A percentile compares a stretch with the other conserved stretches of the same genome.
phyloP scores from a whole-genome alignment of 257 asterid genomes.

The Solanum pimpinellifolium region DNA sequence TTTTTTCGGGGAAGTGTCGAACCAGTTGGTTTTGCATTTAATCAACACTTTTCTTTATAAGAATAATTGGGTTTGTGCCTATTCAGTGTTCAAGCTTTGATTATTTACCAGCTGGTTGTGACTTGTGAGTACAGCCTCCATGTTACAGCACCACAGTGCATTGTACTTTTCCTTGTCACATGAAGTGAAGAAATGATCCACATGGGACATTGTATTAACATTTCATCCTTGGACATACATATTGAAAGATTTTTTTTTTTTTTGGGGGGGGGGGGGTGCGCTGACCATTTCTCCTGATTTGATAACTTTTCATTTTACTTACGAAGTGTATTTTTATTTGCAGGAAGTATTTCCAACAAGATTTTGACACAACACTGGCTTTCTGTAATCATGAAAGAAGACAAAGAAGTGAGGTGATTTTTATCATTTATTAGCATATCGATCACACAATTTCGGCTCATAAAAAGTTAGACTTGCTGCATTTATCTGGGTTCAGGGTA shows the following conservation, averaged over 20 bases:
- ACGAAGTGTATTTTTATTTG: slow-evolving; percentile 5
- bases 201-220: background rate
- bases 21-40: background rate
- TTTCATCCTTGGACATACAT: background rate
- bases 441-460: background rate
- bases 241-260: background rate
- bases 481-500: background rate
- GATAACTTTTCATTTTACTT: background rate
- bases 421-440: background rate
- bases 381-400: slow-evolving; percentile 74
- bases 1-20: background rate
- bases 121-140: background rate
- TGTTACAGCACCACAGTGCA: background rate
- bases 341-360: slow-evolving; percentile 82
- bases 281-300: background rate
- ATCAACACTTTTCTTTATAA: background rate
- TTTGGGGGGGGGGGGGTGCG: too few species aligned
- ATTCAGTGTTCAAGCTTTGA: background rate
- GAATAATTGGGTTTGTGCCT: background rate
- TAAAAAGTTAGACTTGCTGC: background rate
- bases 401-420: slow-evolving; percentile 72
- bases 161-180: background rate
- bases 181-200: background rate
- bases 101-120: background rate
- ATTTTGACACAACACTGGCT: slow-evolving; percentile 91